Conservation (phyloP, 371 early-diverging fungal genomes). For the Massospora cicadina region DNA sequence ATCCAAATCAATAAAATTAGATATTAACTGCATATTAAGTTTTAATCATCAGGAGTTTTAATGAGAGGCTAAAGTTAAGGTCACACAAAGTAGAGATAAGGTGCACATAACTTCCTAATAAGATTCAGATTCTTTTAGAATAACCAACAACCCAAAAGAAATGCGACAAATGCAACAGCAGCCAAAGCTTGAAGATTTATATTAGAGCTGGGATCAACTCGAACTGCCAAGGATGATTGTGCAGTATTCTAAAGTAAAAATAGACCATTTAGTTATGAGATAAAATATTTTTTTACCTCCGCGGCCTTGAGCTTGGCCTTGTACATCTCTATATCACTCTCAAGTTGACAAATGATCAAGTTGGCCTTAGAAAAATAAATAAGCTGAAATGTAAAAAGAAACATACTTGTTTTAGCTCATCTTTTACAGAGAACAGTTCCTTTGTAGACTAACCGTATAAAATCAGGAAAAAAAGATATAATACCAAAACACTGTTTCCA, state of each 20-base stretch:
- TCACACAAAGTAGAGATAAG: no score
- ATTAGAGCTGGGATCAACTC: conserved; percentile 7
- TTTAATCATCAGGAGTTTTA: no score
- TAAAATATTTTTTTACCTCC: background rate
- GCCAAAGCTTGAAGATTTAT: conserved; percentile 12
- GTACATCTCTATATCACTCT: conserved; percentile 8
- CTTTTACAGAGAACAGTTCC: conserved; percentile 2
- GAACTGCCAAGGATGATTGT: background rate
- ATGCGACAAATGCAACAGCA: conserved; percentile 13
- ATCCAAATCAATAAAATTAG: no score
- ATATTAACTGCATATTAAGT: no score
- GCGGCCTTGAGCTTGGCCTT: conserved; percentile 8
- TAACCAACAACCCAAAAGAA: conserved; percentile 14
- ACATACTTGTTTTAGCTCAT: conserved; percentile 2
- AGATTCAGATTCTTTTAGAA: no score
- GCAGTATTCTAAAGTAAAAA: background rate
- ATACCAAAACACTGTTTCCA: background rate
- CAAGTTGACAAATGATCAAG: conserved; percentile 7
- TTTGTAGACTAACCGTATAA: background rate
- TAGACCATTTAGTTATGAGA: background rate
- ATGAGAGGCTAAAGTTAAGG: no score
- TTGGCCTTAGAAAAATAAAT: conserved; percentile 6
- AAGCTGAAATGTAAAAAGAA: background rate
- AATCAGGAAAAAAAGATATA: background rate
- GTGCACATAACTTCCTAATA: no score